phyloP scores from a whole-genome alignment of 1,139 yeast species.

The Yamadazyma buinensis region DNA sequence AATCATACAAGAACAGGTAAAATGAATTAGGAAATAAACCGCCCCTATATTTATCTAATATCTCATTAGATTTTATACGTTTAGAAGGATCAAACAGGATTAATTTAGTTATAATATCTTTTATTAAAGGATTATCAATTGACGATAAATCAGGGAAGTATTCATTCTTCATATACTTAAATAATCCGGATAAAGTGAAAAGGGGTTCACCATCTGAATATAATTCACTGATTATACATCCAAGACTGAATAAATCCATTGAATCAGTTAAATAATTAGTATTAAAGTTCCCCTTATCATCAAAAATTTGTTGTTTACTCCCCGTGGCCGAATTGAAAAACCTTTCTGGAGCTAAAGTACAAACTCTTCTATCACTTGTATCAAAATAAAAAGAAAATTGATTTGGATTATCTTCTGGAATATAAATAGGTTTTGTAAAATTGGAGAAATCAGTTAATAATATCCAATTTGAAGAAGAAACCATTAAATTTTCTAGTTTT shows the following conservation, averaged over 20 bases:
- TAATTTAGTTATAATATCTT: slow-evolving; percentile 58
- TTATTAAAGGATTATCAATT: slow-evolving; percentile 48
- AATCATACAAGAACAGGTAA: slow-evolving; percentile 66
- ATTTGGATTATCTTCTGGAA: slow-evolving; percentile 96
- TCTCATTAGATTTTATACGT: slow-evolving; percentile 53
- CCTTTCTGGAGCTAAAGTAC: slow-evolving; percentile 94
- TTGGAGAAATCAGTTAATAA: slow-evolving; percentile 79
- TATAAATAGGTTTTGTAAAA: slow-evolving; percentile 68
- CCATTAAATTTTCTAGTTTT: slow-evolving; percentile 81
- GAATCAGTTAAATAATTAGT: slow-evolving; percentile 45
- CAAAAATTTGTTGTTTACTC: slow-evolving; percentile 16
- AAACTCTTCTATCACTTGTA: slow-evolving; percentile 78
- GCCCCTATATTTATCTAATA: slow-evolving; percentile 48
- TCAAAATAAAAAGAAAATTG: slow-evolving; percentile 90
- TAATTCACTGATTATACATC: slow-evolving; percentile 90
- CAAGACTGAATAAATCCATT: slow-evolving; percentile 88
- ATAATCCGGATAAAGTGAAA: slow-evolving; percentile 81
- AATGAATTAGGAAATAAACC: slow-evolving; percentile 68
- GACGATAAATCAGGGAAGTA: slow-evolving; percentile 58
- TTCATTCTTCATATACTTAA: slow-evolving; percentile 72
- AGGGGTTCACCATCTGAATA: slow-evolving; percentile 83
- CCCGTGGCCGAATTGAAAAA: slow-evolving; percentile 41
- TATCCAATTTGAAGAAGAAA: slow-evolving; percentile 89
- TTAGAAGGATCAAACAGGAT: slow-evolving; percentile 57
- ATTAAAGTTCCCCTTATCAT: slow-evolving; percentile 25